Base-by-base conservation (phyloP, 75 land plant species). In the Cupressus sempervirens region DNA sequence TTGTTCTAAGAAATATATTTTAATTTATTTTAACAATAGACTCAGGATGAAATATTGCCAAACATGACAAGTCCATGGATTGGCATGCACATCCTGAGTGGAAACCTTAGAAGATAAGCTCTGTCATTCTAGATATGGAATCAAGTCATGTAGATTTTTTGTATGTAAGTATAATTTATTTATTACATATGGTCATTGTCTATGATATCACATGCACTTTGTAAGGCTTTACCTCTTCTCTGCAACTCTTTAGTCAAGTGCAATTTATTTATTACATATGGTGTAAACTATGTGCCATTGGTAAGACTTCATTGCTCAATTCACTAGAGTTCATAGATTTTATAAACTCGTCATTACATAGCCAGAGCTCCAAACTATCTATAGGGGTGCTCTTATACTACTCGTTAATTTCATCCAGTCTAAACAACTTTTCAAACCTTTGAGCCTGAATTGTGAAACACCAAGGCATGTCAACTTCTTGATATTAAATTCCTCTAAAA, bases 61-160 rank as follows among this genome's bases (percentile, higher is more conserved):
- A 98, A 96, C 84, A 95, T 98, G 35, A 91, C 80, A 91, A 89
- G 58, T 86, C 96, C 67, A 67, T 86, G 67, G 89, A 95, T 82
- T 97, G 99, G 99, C 99, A 96, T 87, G 95, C 91, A 50, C 96
- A 89, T 82, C 99, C 99, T 26, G 93, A 92, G 43, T 97, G 99
- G 99, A 90, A 56, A 35, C 91, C 95, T 30, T 87, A 89, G 80
- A 75, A 58, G 29, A 58, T 95, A 13, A 84, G 93, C 36, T 72
- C 85, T 3, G 94, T 90, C 67, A 96, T 96, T 45, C 94, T 94
- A 36, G 67, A 82, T 58, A 53, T 95, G 75, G 94, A 92, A 67
- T 82, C 89, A 23, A 85, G 84, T 14, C 96, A 95, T 0, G 53
- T 96, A 0, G 93, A 96, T 84, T 91, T 96, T 26, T 89, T 96